Evolutionary conservation across 83 land plant species (phyloP).

Genomic region (Picea abies): DNA sequence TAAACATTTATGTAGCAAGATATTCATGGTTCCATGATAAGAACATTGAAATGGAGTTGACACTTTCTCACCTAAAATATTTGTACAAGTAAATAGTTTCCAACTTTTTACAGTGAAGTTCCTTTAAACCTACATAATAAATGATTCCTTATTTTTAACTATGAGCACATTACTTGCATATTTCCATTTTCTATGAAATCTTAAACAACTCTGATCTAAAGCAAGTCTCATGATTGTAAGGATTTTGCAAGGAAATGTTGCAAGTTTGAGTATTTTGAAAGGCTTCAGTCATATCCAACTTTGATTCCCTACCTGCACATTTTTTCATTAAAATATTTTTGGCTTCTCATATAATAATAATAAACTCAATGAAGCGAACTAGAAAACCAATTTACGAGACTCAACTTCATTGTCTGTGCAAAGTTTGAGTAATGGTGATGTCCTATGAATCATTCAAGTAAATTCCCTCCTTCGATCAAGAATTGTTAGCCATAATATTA

Average conservation of each 20-base stretch:
- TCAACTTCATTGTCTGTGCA: too few relatives aligned
- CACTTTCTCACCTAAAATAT: background rate
- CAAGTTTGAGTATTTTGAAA: background rate
- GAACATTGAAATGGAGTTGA: background rate
- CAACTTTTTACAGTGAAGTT: background rate
- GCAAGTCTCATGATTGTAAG: conserved; percentile 48
- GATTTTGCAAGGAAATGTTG: conserved; percentile 19
- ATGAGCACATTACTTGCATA: background rate
- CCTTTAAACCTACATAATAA: too few relatives aligned
- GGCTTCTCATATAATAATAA: too few relatives aligned
- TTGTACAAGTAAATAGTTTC: background rate
- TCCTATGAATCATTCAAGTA: too few relatives aligned
- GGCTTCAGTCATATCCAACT: background rate
- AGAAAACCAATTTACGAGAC: too few relatives aligned
- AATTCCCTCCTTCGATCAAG: too few relatives aligned
- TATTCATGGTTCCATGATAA: too few relatives aligned
- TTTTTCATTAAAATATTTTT: too few relatives aligned
- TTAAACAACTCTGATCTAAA: conserved; percentile 43
- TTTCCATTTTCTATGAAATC: background rate
- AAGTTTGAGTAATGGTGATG: too few relatives aligned
- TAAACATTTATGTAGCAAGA: background rate
- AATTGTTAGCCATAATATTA: too few relatives aligned
- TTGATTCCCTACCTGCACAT: background rate
- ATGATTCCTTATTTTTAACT: too few relatives aligned
- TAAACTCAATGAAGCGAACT: too few relatives aligned